Percentiles rank a stretch among this genome's conserved stretches.
These are phyloP conservation scores for Alternaria metachromatica DNA, from an alignment of 2,329 filamentous ascomycete species.

Conservation along the genomic window DNA sequence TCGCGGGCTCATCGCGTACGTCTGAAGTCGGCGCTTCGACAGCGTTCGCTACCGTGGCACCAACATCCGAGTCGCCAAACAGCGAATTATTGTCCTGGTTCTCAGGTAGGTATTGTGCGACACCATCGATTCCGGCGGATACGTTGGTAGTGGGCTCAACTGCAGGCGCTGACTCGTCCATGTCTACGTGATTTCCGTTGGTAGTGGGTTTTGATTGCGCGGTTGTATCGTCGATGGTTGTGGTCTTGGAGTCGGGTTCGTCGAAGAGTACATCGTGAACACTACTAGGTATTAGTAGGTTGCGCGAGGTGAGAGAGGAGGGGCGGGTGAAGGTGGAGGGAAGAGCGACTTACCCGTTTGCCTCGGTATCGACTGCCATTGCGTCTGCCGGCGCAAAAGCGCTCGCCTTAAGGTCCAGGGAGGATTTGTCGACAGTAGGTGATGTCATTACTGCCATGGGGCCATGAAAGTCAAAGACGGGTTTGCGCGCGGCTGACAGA, in stretches of 20 bases:
- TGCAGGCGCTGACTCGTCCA: constrained; percentile 32
- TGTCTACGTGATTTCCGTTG: constrained; percentile 40
- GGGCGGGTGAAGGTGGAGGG: constrained; percentile 13
- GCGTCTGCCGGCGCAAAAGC: constrained; percentile 55
- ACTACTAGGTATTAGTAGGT: constrained; percentile 30
- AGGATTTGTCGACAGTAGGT: constrained; percentile 44
- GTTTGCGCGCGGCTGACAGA: constrained; percentile 31
- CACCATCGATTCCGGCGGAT: constrained; percentile 53
- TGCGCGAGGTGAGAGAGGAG: constrained; percentile 14
- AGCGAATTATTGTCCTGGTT: constrained; percentile 50
- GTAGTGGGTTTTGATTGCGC: constrained; percentile 33
- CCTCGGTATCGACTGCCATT: constrained; percentile 60
- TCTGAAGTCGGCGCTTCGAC: constrained; percentile 51
- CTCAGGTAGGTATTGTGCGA: constrained; percentile 53
- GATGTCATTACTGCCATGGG: constrained; percentile 52
- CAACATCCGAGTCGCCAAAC: constrained; percentile 41
- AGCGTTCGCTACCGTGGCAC: constrained; percentile 45
- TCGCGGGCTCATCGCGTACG: constrained; percentile 37
- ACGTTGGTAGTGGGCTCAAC: constrained; percentile 50
- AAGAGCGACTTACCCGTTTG: constrained; percentile 65
- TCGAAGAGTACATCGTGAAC: constrained; percentile 47
- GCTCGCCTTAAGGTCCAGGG: constrained; percentile 60
- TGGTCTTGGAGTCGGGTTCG: constrained; percentile 32
- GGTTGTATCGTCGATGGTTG: constrained; percentile 23
- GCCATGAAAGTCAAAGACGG: constrained; percentile 40